Conservation (phyloP, 75 land plant genomes). For the Pinus albicaulis region DNA sequence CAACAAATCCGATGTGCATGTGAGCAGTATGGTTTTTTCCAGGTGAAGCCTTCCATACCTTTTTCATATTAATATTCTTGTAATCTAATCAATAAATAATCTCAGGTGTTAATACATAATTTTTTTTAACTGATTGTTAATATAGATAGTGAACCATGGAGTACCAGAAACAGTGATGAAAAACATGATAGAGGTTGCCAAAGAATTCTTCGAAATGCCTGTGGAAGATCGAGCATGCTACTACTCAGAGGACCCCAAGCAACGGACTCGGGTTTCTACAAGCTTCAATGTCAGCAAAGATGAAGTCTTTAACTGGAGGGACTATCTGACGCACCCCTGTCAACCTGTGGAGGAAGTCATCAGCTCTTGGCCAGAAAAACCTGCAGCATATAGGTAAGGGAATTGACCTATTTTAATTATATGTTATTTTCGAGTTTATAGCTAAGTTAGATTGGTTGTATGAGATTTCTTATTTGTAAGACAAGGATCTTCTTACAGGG, state of each 20-base stretch:
- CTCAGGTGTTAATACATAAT: no score
- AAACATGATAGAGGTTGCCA: constrained; percentile 30
- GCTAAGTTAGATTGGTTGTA: no score
- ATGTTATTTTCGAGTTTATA: no score
- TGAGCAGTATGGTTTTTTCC: constrained; percentile 25
- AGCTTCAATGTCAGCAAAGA: constrained; percentile 44
- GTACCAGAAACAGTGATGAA: constrained; percentile 26
- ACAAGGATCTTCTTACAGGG: no score
- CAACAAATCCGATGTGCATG: constrained; percentile 17
- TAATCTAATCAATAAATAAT: no score
- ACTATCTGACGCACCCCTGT: constrained; percentile 54
- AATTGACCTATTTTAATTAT: no score
- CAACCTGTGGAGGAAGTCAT: constrained; percentile 31
- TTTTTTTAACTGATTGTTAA: no score
- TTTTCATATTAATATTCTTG: not conserved
- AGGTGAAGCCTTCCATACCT: constrained; percentile 11
- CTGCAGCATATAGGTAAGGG: constrained; percentile 12
- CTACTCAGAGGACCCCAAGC: constrained; percentile 23
- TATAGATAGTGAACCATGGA: constrained; percentile 57
- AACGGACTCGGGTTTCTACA: constrained; percentile 49
- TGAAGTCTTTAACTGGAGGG: constrained; percentile 57
- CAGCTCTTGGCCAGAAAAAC: constrained; percentile 57
- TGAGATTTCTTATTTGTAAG: no score
- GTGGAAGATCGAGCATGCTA: constrained; percentile 34
- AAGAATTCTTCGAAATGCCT: constrained; percentile 49